phyloP scores from a whole-genome alignment of 163 green algal genomes.

The Scenedesmus sp. region DNA sequence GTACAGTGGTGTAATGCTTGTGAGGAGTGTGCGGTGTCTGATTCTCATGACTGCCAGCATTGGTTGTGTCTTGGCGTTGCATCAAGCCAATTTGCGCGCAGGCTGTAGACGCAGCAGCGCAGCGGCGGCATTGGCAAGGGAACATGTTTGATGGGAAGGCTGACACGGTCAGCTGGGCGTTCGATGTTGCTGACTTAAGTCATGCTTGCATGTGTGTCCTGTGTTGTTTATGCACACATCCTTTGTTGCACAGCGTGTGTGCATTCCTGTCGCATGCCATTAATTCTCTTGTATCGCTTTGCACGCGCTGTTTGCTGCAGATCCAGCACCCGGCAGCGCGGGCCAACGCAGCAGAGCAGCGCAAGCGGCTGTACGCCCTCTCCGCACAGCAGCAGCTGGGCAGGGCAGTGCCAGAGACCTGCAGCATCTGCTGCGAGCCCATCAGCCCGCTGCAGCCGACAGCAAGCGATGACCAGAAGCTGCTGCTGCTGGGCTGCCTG shows the following conservation, averaged over 20 bases:
- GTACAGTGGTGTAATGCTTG: no score
- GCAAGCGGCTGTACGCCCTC: constrained; percentile 32
- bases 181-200: no score
- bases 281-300: background rate
- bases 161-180: no score
- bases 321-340: background rate
- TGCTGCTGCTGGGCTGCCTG: constrained; percentile 52
- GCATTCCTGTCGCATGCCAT: background rate
- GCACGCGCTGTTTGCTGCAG: constrained; percentile 3
- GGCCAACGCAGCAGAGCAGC: constrained; percentile 20
- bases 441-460: constrained; percentile 31
- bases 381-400: constrained; percentile 1
- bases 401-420: constrained; percentile 29
- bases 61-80: no score
- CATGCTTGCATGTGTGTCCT: no score
- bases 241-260: background rate
- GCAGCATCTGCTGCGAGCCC: constrained; percentile 43
- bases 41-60: no score
- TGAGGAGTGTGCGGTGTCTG: no score
- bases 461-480: background rate
- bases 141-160: no score
- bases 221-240: no score
- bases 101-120: no score
- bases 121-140: no score
- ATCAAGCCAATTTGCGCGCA: no score